A percentile compares a stretch with the other conserved stretches of the same genome.
Evolutionary conservation across 352 stramenopile species (phyloP).

Genomic region (Blastocystis sp.): DNA sequence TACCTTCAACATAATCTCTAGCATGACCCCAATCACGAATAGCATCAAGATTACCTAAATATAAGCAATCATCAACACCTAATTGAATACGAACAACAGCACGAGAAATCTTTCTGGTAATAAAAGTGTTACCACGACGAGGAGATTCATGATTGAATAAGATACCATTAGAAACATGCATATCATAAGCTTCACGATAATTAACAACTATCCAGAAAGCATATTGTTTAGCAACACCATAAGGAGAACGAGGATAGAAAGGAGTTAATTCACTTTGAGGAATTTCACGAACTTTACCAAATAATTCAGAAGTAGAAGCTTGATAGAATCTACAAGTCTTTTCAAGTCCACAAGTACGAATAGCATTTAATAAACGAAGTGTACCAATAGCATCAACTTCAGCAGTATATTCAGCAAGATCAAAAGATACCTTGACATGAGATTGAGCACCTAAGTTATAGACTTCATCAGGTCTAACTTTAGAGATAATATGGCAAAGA

Average conservation of each 20-base stretch:
- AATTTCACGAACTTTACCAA: slow-evolving; percentile 81
- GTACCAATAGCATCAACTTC: slow-evolving; percentile 82
- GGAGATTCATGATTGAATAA: slow-evolving; percentile 98
- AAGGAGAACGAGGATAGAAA: slow-evolving; percentile 93
- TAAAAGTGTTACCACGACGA: slow-evolving; percentile 81
- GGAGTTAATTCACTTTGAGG: slow-evolving; percentile 83
- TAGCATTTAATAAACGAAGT: slow-evolving; percentile 82
- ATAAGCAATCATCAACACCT: slow-evolving; percentile 73
- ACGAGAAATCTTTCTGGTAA: slow-evolving; percentile 91
- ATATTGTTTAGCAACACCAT: slow-evolving; percentile 91
- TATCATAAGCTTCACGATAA: slow-evolving; percentile 84
- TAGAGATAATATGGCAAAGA: slow-evolving; percentile 76
- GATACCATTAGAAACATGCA: slow-evolving; percentile 84
- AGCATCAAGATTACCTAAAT: slow-evolving; percentile 84
- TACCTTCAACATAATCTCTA: slow-evolving; percentile 88
- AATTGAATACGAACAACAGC: slow-evolving; percentile 72
- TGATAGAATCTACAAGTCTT: slow-evolving; percentile 43
- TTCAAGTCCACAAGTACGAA: slow-evolving; percentile 65
- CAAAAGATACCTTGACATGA: slow-evolving; percentile 95
- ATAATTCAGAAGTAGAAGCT: slow-evolving; percentile 89
- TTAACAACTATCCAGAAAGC: slow-evolving; percentile 95
- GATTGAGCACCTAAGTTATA: slow-evolving; percentile 97
- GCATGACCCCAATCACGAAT: slow-evolving; percentile 94
- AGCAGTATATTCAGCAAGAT: slow-evolving; percentile 97
- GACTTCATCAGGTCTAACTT: slow-evolving; percentile 82